Base-by-base conservation (phyloP, 371 early-diverging fungal genomes). In the Actinomortierella ambigua region DNA sequence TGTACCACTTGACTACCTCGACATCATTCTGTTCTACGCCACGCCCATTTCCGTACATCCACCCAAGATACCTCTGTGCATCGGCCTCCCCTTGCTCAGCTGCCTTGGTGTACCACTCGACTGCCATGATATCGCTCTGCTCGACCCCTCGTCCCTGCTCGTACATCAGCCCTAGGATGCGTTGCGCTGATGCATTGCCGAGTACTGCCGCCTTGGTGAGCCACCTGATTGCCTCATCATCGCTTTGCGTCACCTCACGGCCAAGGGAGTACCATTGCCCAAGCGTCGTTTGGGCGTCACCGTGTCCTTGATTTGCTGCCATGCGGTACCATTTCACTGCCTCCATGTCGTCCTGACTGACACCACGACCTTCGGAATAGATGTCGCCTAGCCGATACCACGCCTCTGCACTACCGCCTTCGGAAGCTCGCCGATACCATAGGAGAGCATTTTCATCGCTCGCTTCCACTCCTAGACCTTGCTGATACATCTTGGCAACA, bases 201-300 rank as follows among this genome's bases (percentile, higher is more conserved):
- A 49, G 93, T 87, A 56, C 87, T 57, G 77, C 96, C 78, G 80
- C 89, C 77, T 76, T 87, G 18, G 66, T 88, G 65, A 93, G 91
- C 81, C 90, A 88, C 68, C n/a, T n/a, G n/a, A n/a, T n/a, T n/a
- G n/a, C n/a, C n/a, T n/a, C n/a, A n/a, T n/a, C n/a, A n/a, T n/a
- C n/a, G n/a, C n/a, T 76, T 63, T 85, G 84, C 49, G 83, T 81
- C 6, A 90, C 85, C 24, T 92, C 93, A 53, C 88, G 79, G 39
- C 94, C 95, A 29, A 91, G 89, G 77, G 93, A 93, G 66, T 91
- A 92, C 58, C 92, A 91, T 66, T 92, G 88, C 0, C 90, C 94
- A 47, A 93, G 81, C 50, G 93, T 93, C 79, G 90, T 92, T 75
- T 91, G 88, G 17, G 91, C 88, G 1, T 91, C 92, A 0, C 87